A percentile compares a stretch with the other conserved stretches of the same genome.
Evolutionary conservation across 805 yeast genomes (phyloP).

Genomic region (Metschnikowia drakensbergensis): DNA sequence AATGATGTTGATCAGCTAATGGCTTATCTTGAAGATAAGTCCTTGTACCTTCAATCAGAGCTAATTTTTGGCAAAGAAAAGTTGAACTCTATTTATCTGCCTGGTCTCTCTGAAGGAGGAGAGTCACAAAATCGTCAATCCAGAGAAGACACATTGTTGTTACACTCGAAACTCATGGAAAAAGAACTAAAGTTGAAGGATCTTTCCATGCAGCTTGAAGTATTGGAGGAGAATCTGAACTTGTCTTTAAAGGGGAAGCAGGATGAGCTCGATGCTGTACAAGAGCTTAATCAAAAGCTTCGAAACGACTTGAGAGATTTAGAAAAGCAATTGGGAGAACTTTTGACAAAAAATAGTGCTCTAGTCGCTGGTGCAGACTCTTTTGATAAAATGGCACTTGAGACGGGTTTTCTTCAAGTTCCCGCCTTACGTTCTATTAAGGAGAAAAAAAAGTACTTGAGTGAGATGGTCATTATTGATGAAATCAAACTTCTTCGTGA

Average conservation of each 20-base stretch:
- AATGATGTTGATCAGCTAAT: not conserved
- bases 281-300: slow-evolving; percentile 9
- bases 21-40: not conserved
- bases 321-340: slow-evolving; percentile 18
- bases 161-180: slow-evolving; percentile 7
- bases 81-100: not conserved
- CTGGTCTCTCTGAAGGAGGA: not conserved
- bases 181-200: slow-evolving; percentile 34
- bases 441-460: slow-evolving; percentile 30
- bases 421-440: slow-evolving; percentile 29
- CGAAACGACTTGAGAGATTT: slow-evolving; percentile 14
- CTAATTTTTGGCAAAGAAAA: not conserved
- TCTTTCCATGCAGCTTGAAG: slow-evolving; percentile 40
- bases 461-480: slow-evolving; percentile 37
- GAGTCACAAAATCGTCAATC: not conserved
- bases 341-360: slow-evolving; percentile 20
- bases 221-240: slow-evolving; percentile 42
- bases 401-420: slow-evolving; percentile 11
- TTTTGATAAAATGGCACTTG: slow-evolving; percentile 20
- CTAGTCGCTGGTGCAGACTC: slow-evolving; percentile 25
- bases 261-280: slow-evolving; percentile 18
- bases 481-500: slow-evolving; percentile 44
- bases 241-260: slow-evolving; percentile 30
- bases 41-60: not conserved
- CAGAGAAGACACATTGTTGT: not conserved